phyloP scores from a whole-genome alignment of 2,329 filamentous ascomycete genomes.

The Microsporum canis region DNA sequence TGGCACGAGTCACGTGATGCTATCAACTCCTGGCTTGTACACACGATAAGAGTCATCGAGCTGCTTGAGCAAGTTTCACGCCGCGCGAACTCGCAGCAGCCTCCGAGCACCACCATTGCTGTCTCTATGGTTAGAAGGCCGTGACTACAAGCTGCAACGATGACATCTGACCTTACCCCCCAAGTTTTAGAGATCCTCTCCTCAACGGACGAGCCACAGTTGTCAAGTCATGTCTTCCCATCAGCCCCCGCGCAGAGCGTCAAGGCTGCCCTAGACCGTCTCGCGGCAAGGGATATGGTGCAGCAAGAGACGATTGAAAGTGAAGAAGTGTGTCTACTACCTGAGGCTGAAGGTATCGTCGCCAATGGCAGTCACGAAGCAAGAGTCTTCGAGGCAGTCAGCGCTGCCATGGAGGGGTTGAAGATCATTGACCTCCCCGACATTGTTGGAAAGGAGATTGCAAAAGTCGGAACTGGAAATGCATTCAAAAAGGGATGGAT shows the following conservation, averaged over 20 bases:
- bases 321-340: conserved; percentile 65
- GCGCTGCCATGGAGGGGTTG: conserved; percentile 63
- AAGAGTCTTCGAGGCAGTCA: conserved; percentile 65
- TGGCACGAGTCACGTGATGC: neutral
- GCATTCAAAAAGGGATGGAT: conserved; percentile 71
- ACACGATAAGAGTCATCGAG: neutral
- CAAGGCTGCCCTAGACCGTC: conserved; percentile 79
- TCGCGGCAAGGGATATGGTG: conserved; percentile 76
- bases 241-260: conserved; percentile 53
- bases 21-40: neutral
- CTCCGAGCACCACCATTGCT: neutral
- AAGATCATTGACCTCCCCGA: conserved; percentile 59
- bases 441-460: conserved; percentile 37
- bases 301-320: conserved; percentile 71
- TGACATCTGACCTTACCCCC: conserved; percentile 48
- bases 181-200: conserved; percentile 56
- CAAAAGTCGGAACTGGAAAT: conserved; percentile 74
- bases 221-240: conserved; percentile 61
- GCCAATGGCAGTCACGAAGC: conserved; percentile 70
- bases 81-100: neutral
- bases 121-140: neutral
- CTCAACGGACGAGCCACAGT: conserved; percentile 48
- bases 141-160: conserved; percentile 19
- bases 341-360: conserved; percentile 61
- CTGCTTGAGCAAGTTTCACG: neutral